These are phyloP conservation scores for Saprolegnia diclina DNA, from an alignment of 352 stramenopile species.

Conservation along the genomic window DNA sequence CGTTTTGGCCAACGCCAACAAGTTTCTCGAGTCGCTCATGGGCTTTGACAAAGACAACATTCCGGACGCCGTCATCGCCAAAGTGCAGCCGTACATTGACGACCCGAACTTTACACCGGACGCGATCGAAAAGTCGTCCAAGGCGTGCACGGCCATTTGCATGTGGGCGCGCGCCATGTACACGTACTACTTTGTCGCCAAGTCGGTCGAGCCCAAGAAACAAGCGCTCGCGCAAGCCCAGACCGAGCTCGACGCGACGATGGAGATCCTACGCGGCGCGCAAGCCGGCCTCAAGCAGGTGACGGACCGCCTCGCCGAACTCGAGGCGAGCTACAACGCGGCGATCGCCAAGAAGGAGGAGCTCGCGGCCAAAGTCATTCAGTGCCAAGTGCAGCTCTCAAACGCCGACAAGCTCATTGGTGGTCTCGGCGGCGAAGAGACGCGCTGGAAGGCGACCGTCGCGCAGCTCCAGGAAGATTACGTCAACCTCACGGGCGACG, in stretches of 20 bases:
- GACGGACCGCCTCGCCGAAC: conserved; percentile 70
- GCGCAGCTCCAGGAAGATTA: conserved; percentile 70
- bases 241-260: conserved; percentile 49
- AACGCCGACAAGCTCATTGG: conserved; percentile 84
- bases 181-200: conserved; percentile 81
- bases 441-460: conserved; percentile 78
- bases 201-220: conserved; percentile 75
- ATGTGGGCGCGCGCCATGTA: conserved; percentile 85
- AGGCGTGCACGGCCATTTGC: conserved; percentile 88
- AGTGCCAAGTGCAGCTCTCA: conserved; percentile 85
- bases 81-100: conserved; percentile 79
- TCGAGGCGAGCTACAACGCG: conserved; percentile 81
- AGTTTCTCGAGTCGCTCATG: conserved; percentile 86
- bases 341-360: conserved; percentile 88
- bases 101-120: conserved; percentile 88
- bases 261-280: conserved; percentile 41
- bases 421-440: conserved; percentile 76
- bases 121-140: conserved; percentile 89
- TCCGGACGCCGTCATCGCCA: conserved; percentile 78
- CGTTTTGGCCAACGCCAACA: conserved; percentile 89
- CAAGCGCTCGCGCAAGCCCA: conserved; percentile 51
- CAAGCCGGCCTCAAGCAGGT: conserved; percentile 78
- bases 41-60: conserved; percentile 94
- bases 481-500: conserved; percentile 73
- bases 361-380: conserved; percentile 79